phyloP scores from a whole-genome alignment of 2,329 filamentous ascomycete genomes.

The Allantophomopsis lycopodina region DNA sequence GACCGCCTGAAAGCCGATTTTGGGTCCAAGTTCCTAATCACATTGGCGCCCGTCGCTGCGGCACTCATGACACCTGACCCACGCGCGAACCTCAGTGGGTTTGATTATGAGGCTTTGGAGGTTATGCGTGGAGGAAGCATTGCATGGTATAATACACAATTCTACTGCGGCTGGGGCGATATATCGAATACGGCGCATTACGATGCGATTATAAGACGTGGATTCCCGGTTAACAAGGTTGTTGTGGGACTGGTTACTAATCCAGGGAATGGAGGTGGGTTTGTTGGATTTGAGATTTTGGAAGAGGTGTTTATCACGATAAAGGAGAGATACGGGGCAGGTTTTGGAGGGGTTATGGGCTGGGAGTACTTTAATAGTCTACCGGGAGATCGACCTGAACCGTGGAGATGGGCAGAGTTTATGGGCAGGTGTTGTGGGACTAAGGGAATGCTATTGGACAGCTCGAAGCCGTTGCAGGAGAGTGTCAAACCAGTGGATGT shows the following conservation, averaged over 20 bases:
- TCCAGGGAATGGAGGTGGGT: conserved; percentile 57
- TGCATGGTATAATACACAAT: conserved; percentile 81
- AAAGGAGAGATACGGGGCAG: conserved; percentile 38
- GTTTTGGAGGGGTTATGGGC: conserved; percentile 80
- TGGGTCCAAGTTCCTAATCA: conserved; percentile 58
- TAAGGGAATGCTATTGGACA: background rate
- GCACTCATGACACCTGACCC: conserved; percentile 44
- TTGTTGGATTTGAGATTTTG: conserved; percentile 43
- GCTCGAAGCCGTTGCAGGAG: too few relatives aligned
- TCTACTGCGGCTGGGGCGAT: conserved; percentile 71
- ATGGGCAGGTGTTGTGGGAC: conserved; percentile 28
- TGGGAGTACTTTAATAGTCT: conserved; percentile 90
- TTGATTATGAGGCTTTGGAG: conserved; percentile 67
- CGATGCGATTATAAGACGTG: conserved; percentile 39
- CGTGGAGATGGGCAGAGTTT: conserved; percentile 67
- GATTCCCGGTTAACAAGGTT: conserved; percentile 61
- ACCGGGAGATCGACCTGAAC: conserved; percentile 45
- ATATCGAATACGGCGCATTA: conserved; percentile 27
- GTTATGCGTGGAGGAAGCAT: conserved; percentile 50
- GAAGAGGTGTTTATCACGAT: conserved; percentile 41
- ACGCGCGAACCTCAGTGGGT: conserved; percentile 62
- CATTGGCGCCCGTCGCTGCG: conserved; percentile 69
- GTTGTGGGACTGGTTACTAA: conserved; percentile 75
- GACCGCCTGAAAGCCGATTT: conserved; percentile 57
- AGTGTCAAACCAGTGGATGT: too few relatives aligned